Evolutionary conservation across 176 grass and related monocot species (phyloP), one percentile per base, ranked within the genome.

Genomic region (Pharus latifolius): DNA sequence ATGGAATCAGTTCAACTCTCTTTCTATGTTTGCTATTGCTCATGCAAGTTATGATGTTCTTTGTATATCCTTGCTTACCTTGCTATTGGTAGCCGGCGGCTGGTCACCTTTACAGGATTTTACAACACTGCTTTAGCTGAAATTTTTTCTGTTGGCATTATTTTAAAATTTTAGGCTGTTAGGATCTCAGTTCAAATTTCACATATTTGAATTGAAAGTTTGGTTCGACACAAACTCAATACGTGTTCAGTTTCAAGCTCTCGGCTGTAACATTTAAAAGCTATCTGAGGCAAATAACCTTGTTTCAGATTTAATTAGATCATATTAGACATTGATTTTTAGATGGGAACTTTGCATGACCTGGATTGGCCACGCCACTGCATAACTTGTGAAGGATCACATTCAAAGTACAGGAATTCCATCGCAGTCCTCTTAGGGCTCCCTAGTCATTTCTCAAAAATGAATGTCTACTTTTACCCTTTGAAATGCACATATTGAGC

Each of bases 21-120:
- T 56, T 56, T 77, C 33, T 66, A 17, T 56, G 50, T 30, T 77
- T 50, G 53, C 50, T 49, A 41, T 56, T 63, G 58, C 27, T 10
- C 65, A 16, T 38, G 52, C 4, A 35, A 10, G 20, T 24, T 27
- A 33, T 20, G 49, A 15, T 46, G 40, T 67, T 67, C 28, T 47
- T 20, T 22, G 2, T 56, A 56, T 35, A 26, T 16, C 23, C 42
- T 15, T n/a, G 33, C 15, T 69, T 50, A 15, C 43, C 16, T 50
- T 70, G 38, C 54, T 42, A 51, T 12, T 61, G 43, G 33, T 16
- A 70, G 19, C 22, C 16, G 12, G 15, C 59, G 47, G 56, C 35
- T 56, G 35, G 18, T 27, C 27, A 50, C 33, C 22, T 57, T 57
- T 30, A 18, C 11, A 47, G 18, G 4, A 26, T 50, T 80, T 65